These are phyloP conservation scores for Penicillium crystallinum DNA, from an alignment of 495 filamentous ascomycete genomes.

Conservation along the genomic window DNA sequence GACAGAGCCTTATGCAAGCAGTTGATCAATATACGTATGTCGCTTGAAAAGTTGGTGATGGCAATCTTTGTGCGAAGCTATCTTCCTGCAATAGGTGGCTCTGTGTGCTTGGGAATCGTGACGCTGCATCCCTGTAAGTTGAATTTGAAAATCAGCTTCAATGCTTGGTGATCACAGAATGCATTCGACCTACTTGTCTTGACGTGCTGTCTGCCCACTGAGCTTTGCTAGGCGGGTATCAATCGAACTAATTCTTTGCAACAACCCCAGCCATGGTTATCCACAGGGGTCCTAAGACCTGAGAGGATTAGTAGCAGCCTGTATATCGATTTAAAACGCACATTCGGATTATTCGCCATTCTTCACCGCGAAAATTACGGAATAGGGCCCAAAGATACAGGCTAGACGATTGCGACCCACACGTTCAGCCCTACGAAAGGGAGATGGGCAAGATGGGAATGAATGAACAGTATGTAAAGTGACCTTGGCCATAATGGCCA, in stretches of 20 bases:
- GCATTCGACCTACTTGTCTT: neutral
- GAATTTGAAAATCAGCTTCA: neutral
- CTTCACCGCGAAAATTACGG: slow-evolving; percentile 6
- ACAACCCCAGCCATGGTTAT: slow-evolving; percentile 6
- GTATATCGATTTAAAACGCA: neutral
- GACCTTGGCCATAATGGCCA: no score
- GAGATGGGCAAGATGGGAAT: no score
- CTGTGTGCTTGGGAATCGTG: neutral
- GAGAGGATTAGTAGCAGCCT: no score
- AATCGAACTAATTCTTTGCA: slow-evolving; percentile 18
- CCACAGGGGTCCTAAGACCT: no score
- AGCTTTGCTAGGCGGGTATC: slow-evolving; percentile 24
- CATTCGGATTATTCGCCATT: neutral
- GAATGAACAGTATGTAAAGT: no score
- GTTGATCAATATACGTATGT: neutral
- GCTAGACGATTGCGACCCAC: slow-evolving; percentile 14
- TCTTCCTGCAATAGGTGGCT: neutral
- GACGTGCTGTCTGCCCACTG: slow-evolving; percentile 1
- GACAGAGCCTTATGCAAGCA: no score
- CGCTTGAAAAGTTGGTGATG: neutral
- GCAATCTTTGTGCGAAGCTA: neutral
- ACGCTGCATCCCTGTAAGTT: neutral
- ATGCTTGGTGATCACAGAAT: neutral
- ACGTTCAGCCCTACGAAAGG: no score
- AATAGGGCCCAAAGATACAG: slow-evolving; percentile 24